These are phyloP conservation scores for Bipolaris cookei DNA, from an alignment of 2,329 filamentous ascomycete species.

Conservation along the genomic window DNA sequence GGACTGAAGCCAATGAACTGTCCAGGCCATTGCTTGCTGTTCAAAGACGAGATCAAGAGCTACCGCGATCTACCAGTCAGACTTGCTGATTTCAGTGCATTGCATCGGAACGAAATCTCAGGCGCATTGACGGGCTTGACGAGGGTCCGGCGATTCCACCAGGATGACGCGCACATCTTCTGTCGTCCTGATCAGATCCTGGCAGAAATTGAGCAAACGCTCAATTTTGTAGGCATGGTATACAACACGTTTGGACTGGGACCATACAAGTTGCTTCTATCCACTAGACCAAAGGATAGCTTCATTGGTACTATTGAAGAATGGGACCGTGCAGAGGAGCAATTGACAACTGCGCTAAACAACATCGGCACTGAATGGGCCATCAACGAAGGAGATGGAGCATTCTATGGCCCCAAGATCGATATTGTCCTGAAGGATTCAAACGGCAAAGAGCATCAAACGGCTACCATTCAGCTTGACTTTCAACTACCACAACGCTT, in stretches of 20 bases:
- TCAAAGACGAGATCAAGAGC: slow-evolving; percentile 73
- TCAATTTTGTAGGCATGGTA: slow-evolving; percentile 75
- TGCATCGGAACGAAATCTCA: slow-evolving; percentile 87
- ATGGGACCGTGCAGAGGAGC: slow-evolving; percentile 71
- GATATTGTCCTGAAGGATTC: slow-evolving; percentile 82
- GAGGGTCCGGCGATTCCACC: slow-evolving; percentile 83
- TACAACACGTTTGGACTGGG: slow-evolving; percentile 74
- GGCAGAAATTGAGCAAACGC: slow-evolving; percentile 73
- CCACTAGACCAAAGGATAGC: slow-evolving; percentile 76
- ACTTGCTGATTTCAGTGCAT: slow-evolving; percentile 84
- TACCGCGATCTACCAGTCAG: slow-evolving; percentile 83
- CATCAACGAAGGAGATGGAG: slow-evolving; percentile 80
- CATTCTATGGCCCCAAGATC: slow-evolving; percentile 92
- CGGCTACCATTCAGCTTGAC: slow-evolving; percentile 87
- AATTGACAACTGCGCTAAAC: slow-evolving; percentile 68
- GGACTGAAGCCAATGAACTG: slow-evolving; percentile 94
- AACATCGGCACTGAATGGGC: slow-evolving; percentile 72
- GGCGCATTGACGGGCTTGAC: slow-evolving; percentile 83
- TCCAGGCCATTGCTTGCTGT: slow-evolving; percentile 85
- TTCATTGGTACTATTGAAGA: slow-evolving; percentile 77
- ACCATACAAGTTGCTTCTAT: slow-evolving; percentile 76
- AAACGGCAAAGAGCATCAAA: slow-evolving; percentile 81
- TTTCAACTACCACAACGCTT: slow-evolving; percentile 89
- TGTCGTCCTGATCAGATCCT: slow-evolving; percentile 78
- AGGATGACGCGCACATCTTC: slow-evolving; percentile 92